Percentiles rank a stretch among this genome's conserved stretches.
Evolutionary conservation across 1,284 basidiomycete species (phyloP).

Genomic region (Trichosporon sp.): DNA sequence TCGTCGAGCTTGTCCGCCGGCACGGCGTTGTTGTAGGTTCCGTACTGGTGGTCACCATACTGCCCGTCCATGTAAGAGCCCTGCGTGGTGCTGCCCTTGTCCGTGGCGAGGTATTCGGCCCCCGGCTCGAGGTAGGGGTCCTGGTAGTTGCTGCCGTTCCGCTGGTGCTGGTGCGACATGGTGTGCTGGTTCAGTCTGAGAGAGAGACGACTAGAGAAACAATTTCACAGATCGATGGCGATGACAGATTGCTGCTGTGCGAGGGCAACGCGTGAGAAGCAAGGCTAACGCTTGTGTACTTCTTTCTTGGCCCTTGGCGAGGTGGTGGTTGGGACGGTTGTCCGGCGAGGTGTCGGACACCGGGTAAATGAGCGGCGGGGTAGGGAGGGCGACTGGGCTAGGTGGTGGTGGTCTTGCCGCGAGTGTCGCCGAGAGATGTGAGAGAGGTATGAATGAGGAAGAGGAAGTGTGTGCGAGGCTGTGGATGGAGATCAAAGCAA

Average conservation of each 20-base stretch:
- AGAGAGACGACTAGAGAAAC: not conserved
- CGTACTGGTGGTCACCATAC: constrained; percentile 25
- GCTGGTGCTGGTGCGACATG: constrained; percentile 28
- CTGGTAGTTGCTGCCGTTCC: constrained; percentile 29
- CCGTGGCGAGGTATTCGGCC: constrained; percentile 28
- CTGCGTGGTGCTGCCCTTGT: constrained; percentile 14
- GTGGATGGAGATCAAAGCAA: constrained; percentile 15
- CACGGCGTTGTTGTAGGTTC: constrained; percentile 23
- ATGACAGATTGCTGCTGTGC: not conserved
- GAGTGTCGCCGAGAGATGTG: not conserved
- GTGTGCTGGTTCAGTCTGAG: not conserved
- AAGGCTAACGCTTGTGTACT: constrained; percentile 8
- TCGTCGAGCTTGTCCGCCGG: constrained; percentile 41
- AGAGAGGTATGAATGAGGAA: not conserved
- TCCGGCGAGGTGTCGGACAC: constrained; percentile 1
- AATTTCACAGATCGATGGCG: not conserved
- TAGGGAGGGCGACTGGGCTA: not conserved
- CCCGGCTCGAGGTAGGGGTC: constrained; percentile 31
- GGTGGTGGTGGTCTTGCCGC: not conserved
- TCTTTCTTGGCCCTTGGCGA: constrained; percentile 9
- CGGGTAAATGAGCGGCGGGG: constrained; percentile 18
- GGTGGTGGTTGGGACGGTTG: not conserved
- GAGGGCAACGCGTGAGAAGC: constrained; percentile 9
- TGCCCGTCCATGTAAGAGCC: constrained; percentile 1
- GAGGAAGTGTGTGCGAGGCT: not conserved